Evolutionary conservation across 306 rosid species (phyloP).

Genomic region (Mimosa bimucronata): DNA sequence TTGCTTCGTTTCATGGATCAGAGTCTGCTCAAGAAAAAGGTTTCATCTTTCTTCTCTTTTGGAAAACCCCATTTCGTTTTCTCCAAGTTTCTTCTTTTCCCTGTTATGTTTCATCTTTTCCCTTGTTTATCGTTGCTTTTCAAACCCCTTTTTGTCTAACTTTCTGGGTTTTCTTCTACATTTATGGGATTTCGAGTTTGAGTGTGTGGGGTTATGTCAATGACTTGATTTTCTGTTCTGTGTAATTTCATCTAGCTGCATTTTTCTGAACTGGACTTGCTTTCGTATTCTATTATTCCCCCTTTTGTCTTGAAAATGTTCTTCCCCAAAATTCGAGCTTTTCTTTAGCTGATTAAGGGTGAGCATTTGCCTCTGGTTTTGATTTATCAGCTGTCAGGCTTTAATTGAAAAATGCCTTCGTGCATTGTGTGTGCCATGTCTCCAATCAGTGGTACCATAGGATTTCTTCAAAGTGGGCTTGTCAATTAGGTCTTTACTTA

Average conservation of each 20-base stretch:
- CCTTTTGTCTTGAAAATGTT: not conserved
- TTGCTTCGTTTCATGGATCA: constrained; percentile 55
- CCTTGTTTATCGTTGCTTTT: not conserved
- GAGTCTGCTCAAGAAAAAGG: constrained; percentile 20
- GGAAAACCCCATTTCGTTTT: constrained; percentile 48
- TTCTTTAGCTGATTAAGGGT: constrained; percentile 12
- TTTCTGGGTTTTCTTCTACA: constrained; percentile 14
- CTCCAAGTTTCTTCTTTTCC: constrained; percentile 37
- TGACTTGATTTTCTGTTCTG: not conserved
- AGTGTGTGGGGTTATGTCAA: constrained; percentile 10
- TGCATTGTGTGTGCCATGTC: not conserved
- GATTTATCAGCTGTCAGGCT: not conserved
- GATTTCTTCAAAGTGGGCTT: not conserved
- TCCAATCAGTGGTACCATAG: not conserved
- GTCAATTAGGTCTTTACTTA: not conserved
- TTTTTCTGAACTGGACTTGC: constrained; percentile 25
- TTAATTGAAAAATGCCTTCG: not conserved
- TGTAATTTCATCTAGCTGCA: not conserved
- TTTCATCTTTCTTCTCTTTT: constrained; percentile 48
- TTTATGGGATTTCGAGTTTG: not conserved
- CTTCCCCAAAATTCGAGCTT: not conserved
- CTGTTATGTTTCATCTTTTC: not conserved
- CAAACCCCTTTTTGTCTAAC: not conserved
- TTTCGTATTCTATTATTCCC: constrained; percentile 8
- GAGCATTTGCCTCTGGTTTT: not conserved